Evolutionary conservation across 78 protist genomes (phyloP).

Genomic region (Speleostelium caveatum): DNA sequence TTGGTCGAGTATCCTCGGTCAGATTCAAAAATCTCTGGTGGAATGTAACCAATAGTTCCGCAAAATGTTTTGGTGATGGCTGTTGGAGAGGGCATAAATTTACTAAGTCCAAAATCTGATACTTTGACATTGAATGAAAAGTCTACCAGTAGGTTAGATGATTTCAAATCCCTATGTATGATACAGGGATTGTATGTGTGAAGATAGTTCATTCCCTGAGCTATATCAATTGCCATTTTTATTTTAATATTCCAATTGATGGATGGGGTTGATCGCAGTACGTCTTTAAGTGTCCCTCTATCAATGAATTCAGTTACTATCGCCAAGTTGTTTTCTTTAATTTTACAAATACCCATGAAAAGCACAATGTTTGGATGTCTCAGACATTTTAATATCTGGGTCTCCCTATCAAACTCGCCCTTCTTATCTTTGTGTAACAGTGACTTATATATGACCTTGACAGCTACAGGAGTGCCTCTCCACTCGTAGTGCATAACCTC

Average conservation of each 20-base stretch:
- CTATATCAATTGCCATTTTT: constrained; percentile 71
- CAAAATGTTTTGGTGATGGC: constrained; percentile 44
- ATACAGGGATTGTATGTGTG: constrained; percentile 71
- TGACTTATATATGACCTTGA: constrained; percentile 64
- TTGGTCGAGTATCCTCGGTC: constrained; percentile 39
- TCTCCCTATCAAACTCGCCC: constrained; percentile 74
- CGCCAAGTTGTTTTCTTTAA: constrained; percentile 44
- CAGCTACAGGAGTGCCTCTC: constrained; percentile 80
- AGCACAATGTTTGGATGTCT: constrained; percentile 77
- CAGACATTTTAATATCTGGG: constrained; percentile 46
- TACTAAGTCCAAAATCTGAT: constrained; percentile 49
- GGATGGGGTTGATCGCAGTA: background rate
- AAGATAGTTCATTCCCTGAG: constrained; percentile 82
- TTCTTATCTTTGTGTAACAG: constrained; percentile 70
- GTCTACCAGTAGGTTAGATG: constrained; percentile 53
- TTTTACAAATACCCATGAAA: constrained; percentile 70
- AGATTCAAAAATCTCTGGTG: constrained; percentile 68
- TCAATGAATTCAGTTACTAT: constrained; percentile 73
- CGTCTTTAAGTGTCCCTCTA: constrained; percentile 71
- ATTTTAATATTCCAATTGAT: constrained; percentile 27
- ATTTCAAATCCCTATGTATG: constrained; percentile 72
- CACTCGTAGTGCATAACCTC: constrained; percentile 73
- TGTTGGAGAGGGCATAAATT: background rate
- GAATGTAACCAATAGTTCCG: constrained; percentile 63
- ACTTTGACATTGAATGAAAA: constrained; percentile 57